A percentile compares a stretch with the other conserved stretches of the same genome.
Evolutionary conservation across 306 rosid species (phyloP).

Genomic region (Quercus ilex): DNA sequence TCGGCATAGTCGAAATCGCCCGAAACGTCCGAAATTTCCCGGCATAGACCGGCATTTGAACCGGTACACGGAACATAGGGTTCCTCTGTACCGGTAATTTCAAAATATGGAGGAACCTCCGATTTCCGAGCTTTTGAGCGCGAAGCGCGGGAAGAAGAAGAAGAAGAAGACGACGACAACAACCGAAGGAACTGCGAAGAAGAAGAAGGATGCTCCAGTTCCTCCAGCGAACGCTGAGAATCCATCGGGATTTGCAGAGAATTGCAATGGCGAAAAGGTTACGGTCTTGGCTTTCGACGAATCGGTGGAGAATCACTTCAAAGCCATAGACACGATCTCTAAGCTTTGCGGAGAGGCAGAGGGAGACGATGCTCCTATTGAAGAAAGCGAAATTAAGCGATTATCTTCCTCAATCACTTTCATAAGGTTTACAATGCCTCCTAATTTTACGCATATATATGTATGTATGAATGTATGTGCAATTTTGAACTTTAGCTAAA

Average conservation of each 20-base stretch:
- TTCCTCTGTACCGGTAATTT: no score
- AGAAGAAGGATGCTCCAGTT: background rate
- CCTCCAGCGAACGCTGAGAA: background rate
- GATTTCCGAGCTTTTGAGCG: background rate
- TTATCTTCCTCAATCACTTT: slow-evolving; percentile 57
- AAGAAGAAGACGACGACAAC: background rate
- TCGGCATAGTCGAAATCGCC: no score
- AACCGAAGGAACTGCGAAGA: background rate
- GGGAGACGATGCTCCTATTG: slow-evolving; percentile 13
- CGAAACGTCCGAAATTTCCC: no score
- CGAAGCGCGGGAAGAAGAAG: slow-evolving; percentile 28
- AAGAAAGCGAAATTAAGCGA: slow-evolving; percentile 43
- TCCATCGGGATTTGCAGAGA: background rate
- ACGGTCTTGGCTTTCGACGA: slow-evolving; percentile 49
- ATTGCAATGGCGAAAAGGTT: slow-evolving; percentile 18
- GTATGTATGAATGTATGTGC: background rate
- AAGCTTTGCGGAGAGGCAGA: slow-evolving; percentile 56
- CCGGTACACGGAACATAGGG: no score
- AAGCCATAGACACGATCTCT: slow-evolving; percentile 46
- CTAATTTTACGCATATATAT: background rate
- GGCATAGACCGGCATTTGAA: no score
- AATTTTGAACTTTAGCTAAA: no score
- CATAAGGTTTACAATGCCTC: slow-evolving; percentile 44
- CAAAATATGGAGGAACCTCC: slow-evolving; percentile 17
- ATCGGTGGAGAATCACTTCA: slow-evolving; percentile 63